Evolutionary conservation across 208 protist genomes (phyloP).

Genomic region (Acanthamoeba sp.): DNA sequence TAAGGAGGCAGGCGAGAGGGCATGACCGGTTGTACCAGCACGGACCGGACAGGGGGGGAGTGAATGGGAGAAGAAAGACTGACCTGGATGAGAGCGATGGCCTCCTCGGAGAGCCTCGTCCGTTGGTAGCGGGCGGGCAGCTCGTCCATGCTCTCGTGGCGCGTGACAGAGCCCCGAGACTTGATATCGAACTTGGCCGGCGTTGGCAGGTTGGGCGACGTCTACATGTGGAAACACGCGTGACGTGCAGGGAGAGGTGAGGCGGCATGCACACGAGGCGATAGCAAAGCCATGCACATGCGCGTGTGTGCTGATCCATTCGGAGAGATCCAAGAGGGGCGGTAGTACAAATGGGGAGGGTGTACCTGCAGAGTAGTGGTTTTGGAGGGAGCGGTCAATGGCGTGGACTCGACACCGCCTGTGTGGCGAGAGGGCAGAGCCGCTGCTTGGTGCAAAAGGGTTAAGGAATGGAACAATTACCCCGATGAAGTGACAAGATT

Average conservation of each 20-base stretch:
- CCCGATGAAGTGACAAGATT: neutral
- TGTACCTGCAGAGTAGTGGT: constrained; percentile 40
- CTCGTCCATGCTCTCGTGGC: constrained; percentile 35
- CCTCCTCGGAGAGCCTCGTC: constrained; percentile 7
- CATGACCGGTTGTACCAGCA: no score
- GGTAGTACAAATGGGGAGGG: neutral
- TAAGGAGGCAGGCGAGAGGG: neutral
- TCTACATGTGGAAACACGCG: neutral
- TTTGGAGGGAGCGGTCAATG: neutral
- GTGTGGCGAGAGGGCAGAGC: constrained; percentile 23
- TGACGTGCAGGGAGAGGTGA: neutral
- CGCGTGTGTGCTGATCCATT: neutral
- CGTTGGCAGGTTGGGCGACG: neutral
- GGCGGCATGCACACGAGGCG: no score
- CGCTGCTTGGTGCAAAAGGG: neutral
- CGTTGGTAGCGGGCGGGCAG: constrained; percentile 23
- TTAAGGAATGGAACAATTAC: neutral
- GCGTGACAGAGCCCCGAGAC: neutral
- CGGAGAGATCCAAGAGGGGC: neutral
- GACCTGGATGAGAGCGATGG: constrained; percentile 42
- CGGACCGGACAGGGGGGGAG: no score
- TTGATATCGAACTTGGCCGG: constrained; percentile 60
- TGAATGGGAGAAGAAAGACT: neutral
- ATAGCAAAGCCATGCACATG: no score
- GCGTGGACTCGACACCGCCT: neutral